Conservation (phyloP, 345 rosid species). For the Cardamine resedifolia region DNA sequence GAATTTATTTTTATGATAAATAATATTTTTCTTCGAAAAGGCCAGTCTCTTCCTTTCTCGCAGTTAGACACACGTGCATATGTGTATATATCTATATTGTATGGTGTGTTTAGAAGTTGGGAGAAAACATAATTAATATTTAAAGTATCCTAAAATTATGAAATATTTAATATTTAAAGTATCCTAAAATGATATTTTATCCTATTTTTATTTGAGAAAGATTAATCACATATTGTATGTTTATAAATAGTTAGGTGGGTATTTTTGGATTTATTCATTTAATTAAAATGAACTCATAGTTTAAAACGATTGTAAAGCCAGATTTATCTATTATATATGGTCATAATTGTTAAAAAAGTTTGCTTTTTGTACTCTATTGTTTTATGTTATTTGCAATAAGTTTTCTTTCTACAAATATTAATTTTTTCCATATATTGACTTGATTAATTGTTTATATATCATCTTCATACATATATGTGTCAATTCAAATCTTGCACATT, state of each 20-base stretch:
- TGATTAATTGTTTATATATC: too few species aligned
- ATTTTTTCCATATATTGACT: too few species aligned
- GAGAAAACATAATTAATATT: background rate
- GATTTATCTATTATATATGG: background rate
- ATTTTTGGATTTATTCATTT: background rate
- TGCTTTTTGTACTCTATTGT: too few species aligned
- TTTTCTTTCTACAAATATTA: too few species aligned
- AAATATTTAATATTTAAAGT: background rate
- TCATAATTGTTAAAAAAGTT: background rate
- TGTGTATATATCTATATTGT: slow-evolving; percentile 23
- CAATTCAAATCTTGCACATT: too few species aligned
- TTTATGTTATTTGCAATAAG: too few species aligned
- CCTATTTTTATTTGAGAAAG: background rate
- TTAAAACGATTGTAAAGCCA: background rate
- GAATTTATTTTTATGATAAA: background rate
- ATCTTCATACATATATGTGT: too few species aligned
- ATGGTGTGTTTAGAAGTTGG: slow-evolving; percentile 15
- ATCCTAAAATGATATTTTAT: background rate
- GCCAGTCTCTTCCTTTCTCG: slow-evolving; percentile 30
- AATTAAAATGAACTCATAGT: background rate
- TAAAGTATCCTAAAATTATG: background rate
- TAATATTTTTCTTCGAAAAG: slow-evolving; percentile 21
- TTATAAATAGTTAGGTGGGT: background rate
- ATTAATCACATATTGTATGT: background rate
- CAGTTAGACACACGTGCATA: slow-evolving; percentile 43